Percentiles rank a stretch among this genome's conserved stretches.
Evolutionary conservation across 2,329 filamentous ascomycete genomes (phyloP).

Genomic region (Curvularia hawaiiensis): DNA sequence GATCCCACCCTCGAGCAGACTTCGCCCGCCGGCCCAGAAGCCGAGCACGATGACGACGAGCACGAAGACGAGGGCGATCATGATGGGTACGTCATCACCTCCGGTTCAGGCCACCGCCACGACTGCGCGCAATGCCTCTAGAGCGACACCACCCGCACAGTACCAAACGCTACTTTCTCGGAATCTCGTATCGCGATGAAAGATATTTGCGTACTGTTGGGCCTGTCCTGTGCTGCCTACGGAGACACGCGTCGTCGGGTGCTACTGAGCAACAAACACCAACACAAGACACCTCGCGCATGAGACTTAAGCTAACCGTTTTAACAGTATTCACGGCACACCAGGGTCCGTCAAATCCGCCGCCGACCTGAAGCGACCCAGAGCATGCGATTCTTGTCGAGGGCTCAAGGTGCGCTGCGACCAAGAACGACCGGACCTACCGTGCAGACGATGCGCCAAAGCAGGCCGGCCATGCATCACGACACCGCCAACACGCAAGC

Average conservation of each 20-base stretch:
- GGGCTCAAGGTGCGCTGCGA: slow-evolving; percentile 76
- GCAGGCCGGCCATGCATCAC: slow-evolving; percentile 71
- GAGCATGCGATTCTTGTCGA: slow-evolving; percentile 56
- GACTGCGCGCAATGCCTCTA: not conserved
- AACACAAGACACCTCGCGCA: not conserved
- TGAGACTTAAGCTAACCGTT: not conserved
- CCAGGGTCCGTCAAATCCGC: slow-evolving; percentile 41
- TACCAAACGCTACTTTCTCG: not conserved
- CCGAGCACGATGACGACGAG: slow-evolving; percentile 37
- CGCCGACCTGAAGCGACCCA: slow-evolving; percentile 52
- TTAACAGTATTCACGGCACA: slow-evolving; percentile 29
- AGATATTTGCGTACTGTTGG: not conserved
- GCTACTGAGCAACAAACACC: slow-evolving; percentile 9
- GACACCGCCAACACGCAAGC: slow-evolving; percentile 75
- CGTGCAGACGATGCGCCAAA: slow-evolving; percentile 73
- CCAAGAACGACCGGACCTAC: slow-evolving; percentile 68
- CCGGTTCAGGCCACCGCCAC: not conserved
- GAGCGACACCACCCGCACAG: not conserved
- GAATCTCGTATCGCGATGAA: not conserved
- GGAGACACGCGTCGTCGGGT: not conserved
- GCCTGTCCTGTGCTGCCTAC: too few relatives aligned
- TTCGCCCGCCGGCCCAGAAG: slow-evolving; percentile 30
- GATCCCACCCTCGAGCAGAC: slow-evolving; percentile 43
- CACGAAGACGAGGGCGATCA: slow-evolving; percentile 38
- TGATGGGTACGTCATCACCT: slow-evolving; percentile 30